Evolutionary conservation across 768 basidiomycete species (phyloP), one percentile per base, ranked within the genome.

Genomic region (Boletus vinaceobasis): DNA sequence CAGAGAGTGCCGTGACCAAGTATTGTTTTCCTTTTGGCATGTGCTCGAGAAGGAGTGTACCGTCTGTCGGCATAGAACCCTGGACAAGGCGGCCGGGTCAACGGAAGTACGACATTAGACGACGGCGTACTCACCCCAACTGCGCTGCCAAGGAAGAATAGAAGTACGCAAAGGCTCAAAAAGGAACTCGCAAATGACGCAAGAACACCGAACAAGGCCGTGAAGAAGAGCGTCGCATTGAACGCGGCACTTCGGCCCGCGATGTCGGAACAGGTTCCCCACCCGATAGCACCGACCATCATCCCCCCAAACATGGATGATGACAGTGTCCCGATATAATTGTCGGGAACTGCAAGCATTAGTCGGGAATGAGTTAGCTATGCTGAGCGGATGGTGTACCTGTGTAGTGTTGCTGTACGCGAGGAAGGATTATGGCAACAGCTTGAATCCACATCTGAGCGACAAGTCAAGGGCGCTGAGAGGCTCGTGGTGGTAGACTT

Each of bases 41-140:
- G 63, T 97, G 93, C 64, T 99, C 96, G 9, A 93, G 78, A 23
- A 93, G 80, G 4, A 96, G 82, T 0, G 93, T 98, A 7, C 95
- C 94, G 61, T 98, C 96, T 0, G 95, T 98, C 1, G 95, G 95
- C 93, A 98, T 96, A 40, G 92, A 87, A 38, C 94, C 88, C 91
- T 94, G 53, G 21, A 43, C 40, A n/a, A 45, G 13, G 47, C 17
- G 38, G 17, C 3, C 0, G 8, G 7, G 48, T 44, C 37, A 59
- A 48, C 49, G 46, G 19, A 35, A 27, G 23, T 38, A 33, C 38
- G 50, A 31, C 7, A 10, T 33, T 21, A 43, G 32, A 48, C 14
- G 21, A 48, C 15, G 19, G 17, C n/a, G 38, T 37, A 73, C 85
- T 72, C 72, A 91, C 95, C 50, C 96, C 97, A 7, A 99, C 93